A percentile compares a stretch with the other conserved stretches of the same genome.
These are phyloP conservation scores for Fusarium mundagurra DNA, from an alignment of 2,329 filamentous ascomycete species.

Conservation along the genomic window DNA sequence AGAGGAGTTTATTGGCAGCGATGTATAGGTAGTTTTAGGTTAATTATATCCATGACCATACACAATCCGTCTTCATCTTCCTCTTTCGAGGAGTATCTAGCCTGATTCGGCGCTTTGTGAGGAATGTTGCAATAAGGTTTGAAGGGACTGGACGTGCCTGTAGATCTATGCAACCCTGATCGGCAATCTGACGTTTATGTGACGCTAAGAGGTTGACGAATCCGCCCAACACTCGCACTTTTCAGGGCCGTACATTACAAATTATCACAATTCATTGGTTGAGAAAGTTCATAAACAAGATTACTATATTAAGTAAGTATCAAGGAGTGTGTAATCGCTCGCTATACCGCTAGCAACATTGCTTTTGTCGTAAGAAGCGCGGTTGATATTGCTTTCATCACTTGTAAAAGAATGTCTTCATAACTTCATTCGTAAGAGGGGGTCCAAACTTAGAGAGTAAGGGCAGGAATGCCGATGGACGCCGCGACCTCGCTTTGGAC, in stretches of 20 bases:
- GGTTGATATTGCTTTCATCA: background rate
- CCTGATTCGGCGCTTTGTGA: background rate
- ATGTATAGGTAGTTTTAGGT: slow-evolving; percentile 29
- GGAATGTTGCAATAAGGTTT: slow-evolving; percentile 2
- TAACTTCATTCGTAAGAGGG: background rate
- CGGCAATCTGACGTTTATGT: background rate
- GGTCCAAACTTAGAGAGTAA: background rate
- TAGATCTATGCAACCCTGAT: slow-evolving; percentile 2
- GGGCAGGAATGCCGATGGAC: background rate
- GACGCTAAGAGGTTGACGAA: background rate
- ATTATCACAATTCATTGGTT: background rate
- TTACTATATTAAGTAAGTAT: background rate
- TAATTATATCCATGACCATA: slow-evolving; percentile 26
- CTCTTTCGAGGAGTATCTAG: background rate
- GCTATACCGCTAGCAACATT: background rate
- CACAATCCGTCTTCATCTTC: background rate
- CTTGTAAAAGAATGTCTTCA: background rate
- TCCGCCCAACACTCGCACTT: background rate
- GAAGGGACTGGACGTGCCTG: slow-evolving; percentile 1
- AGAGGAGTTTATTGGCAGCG: slow-evolving; percentile 30
- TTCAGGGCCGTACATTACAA: background rate
- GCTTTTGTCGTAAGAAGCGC: background rate
- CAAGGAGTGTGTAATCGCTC: slow-evolving; percentile 7
- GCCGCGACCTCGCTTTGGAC: rapidly evolving
- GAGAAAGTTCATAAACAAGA: background rate